These are phyloP conservation scores for Phytophthora chlamydospora DNA, from an alignment of 352 stramenopile genomes.

Conservation along the genomic window DNA sequence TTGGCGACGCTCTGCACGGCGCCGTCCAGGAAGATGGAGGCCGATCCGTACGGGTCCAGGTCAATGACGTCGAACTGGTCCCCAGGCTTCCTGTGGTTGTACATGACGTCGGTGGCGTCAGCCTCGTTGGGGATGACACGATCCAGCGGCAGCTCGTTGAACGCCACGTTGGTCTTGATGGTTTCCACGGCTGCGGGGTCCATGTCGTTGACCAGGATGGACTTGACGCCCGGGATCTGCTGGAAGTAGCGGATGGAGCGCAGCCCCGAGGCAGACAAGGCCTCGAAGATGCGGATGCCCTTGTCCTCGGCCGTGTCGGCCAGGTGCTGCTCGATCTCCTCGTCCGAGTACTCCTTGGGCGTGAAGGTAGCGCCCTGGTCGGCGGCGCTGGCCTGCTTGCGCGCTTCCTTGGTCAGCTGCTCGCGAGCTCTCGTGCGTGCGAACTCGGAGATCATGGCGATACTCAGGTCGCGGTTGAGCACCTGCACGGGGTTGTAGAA, in stretches of 20 bases:
- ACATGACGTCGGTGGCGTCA: slow-evolving; percentile 90
- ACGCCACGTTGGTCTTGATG: slow-evolving; percentile 95
- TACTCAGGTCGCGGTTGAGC: slow-evolving; percentile 99
- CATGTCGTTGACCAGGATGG: slow-evolving; percentile 99
- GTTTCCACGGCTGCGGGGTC: slow-evolving; percentile 95
- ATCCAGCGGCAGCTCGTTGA: slow-evolving; percentile 85
- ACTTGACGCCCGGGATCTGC: slow-evolving; percentile 97
- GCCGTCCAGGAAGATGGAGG: slow-evolving; percentile 98
- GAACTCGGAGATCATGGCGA: slow-evolving; percentile 98
- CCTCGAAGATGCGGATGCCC: slow-evolving; percentile 98
- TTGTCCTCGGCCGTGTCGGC: slow-evolving; percentile 63
- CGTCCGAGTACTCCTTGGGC: slow-evolving; percentile 61
- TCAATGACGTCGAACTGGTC: slow-evolving; percentile 99
- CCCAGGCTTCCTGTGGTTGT: slow-evolving; percentile 80
- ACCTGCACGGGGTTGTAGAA: slow-evolving; percentile 96
- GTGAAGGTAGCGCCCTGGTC: slow-evolving; percentile 42
- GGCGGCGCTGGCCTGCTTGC: slow-evolving; percentile 52
- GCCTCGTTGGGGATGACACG: slow-evolving; percentile 87
- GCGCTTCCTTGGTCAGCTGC: slow-evolving; percentile 76
- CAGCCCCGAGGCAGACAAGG: slow-evolving; percentile 97
- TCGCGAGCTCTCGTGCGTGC: slow-evolving; percentile 87
- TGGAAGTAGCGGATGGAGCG: slow-evolving; percentile 99
- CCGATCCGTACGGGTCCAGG: slow-evolving; percentile 99
- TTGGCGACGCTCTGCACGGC: slow-evolving; percentile 94
- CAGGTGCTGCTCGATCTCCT: slow-evolving; percentile 79